A percentile compares a stretch with the other conserved stretches of the same genome.
These are phyloP conservation scores for Fomitopsis serialis DNA, from an alignment of 768 basidiomycete species.

Conservation along the genomic window DNA sequence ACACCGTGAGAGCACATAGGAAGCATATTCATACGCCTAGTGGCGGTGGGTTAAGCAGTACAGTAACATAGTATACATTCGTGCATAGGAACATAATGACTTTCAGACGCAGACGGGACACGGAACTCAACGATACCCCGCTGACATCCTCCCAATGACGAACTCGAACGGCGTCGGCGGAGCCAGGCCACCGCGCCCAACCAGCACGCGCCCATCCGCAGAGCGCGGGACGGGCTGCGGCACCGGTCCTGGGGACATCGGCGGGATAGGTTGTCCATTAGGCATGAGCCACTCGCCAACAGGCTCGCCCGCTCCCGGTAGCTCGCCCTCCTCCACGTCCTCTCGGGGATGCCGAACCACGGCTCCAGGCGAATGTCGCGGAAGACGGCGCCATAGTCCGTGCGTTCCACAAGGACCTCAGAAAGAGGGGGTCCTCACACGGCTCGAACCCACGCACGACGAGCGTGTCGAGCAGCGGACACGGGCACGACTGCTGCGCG, in stretches of 20 bases:
- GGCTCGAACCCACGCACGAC: background rate
- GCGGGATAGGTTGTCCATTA: background rate
- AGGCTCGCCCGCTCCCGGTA: background rate
- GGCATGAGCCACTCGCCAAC: background rate
- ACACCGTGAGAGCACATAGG: too few species aligned
- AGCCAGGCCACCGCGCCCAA: too few species aligned
- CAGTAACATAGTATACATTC: too few species aligned
- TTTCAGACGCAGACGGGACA: too few species aligned
- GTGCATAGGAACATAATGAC: too few species aligned
- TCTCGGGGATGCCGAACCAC: background rate
- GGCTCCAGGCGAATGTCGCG: background rate
- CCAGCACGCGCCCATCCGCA: too few species aligned
- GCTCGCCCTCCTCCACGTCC: background rate
- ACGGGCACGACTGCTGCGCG: background rate
- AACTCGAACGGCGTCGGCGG: too few species aligned
- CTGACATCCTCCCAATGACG: too few species aligned
- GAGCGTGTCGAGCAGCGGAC: constrained; percentile 1
- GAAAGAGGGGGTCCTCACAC: background rate
- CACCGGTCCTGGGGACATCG: background rate
- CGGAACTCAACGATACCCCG: too few species aligned
- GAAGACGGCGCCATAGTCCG: background rate
- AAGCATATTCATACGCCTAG: too few species aligned
- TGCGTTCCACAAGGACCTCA: background rate
- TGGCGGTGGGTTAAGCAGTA: too few species aligned
- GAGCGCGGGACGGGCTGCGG: too few species aligned